Evolutionary conservation across 1,139 yeast genomes (phyloP).

Genomic region (Candida sp.): DNA sequence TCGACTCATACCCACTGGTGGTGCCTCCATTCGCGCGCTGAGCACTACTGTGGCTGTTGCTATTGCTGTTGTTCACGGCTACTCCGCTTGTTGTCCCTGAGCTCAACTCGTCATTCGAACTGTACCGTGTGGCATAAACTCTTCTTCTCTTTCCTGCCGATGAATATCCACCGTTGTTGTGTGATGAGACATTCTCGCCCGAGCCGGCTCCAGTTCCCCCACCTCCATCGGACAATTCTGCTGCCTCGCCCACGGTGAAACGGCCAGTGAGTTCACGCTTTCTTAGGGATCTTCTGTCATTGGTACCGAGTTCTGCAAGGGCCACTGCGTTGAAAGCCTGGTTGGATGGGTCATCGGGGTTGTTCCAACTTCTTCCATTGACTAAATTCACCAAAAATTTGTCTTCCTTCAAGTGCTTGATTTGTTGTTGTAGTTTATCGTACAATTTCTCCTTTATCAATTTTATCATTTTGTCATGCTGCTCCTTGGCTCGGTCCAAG

Average conservation of each 20-base stretch:
- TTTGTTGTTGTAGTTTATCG: slow-evolving; percentile 78
- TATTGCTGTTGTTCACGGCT: slow-evolving; percentile 8
- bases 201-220: slow-evolving; percentile 14
- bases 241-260: slow-evolving; percentile 44
- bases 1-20: slow-evolving; percentile 45
- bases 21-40: slow-evolving; percentile 16
- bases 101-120: slow-evolving; percentile 49
- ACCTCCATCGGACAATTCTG: slow-evolving; percentile 45
- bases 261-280: slow-evolving; percentile 47
- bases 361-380: slow-evolving; percentile 53
- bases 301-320: slow-evolving; percentile 33
- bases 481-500: slow-evolving; percentile 72
- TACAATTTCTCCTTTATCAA: slow-evolving; percentile 83
- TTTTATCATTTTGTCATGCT: slow-evolving; percentile 80
- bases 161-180: slow-evolving; percentile 26
- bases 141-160: slow-evolving; percentile 42
- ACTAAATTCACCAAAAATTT: slow-evolving; percentile 87
- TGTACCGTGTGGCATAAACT: slow-evolving; percentile 48
- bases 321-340: slow-evolving; percentile 23
- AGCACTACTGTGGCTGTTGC: slow-evolving; percentile 4
- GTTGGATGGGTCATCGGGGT: slow-evolving; percentile 28
- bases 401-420: slow-evolving; percentile 88
- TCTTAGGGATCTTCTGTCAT: slow-evolving; percentile 46
- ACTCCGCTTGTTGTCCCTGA: slow-evolving; percentile 23
- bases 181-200: slow-evolving; percentile 17